A percentile compares a stretch with the other conserved stretches of the same genome.
Evolutionary conservation across 2,329 filamentous ascomycete species (phyloP).

Genomic region (Coniochaeta hoffmannii): DNA sequence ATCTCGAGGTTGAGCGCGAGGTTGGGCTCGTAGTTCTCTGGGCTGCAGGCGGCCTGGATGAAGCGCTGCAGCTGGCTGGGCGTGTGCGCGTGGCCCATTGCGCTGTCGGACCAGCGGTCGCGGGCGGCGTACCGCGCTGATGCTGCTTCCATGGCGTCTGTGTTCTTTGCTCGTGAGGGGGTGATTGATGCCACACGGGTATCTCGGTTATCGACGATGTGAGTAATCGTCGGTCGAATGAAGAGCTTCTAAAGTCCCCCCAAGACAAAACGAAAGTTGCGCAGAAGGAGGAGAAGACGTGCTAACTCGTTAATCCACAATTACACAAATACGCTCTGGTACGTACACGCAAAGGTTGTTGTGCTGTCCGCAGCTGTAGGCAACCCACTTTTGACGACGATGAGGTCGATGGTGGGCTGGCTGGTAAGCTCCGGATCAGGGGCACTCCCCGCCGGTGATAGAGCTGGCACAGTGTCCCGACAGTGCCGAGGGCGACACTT

Average conservation of each 20-base stretch:
- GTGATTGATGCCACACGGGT: neutral
- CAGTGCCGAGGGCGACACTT: neutral
- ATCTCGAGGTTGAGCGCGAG: constrained; percentile 95
- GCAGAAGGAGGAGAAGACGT: neutral
- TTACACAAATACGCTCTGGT: neutral
- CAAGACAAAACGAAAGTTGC: neutral
- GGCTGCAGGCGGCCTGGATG: constrained; percentile 92
- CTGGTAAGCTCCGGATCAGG: neutral
- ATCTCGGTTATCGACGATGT: constrained; percentile 1
- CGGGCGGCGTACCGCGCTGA: constrained; percentile 91
- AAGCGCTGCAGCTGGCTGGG: constrained; percentile 88
- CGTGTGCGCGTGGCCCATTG: constrained; percentile 59
- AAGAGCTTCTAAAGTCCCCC: neutral
- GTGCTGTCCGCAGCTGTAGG: neutral
- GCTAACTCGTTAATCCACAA: neutral
- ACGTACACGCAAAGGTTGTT: neutral
- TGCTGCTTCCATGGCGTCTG: constrained; percentile 71
- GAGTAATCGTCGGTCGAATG: neutral
- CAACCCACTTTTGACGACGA: neutral
- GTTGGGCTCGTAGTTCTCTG: constrained; percentile 96
- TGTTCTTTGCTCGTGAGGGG: neutral
- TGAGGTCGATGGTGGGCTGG: neutral
- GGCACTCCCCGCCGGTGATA: neutral
- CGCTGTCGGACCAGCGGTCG: constrained; percentile 73
- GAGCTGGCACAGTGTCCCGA: neutral